Evolutionary conservation across 805 yeast species (phyloP), one percentile per base, ranked within the genome.

Genomic region (Candida hispaniensis): DNA sequence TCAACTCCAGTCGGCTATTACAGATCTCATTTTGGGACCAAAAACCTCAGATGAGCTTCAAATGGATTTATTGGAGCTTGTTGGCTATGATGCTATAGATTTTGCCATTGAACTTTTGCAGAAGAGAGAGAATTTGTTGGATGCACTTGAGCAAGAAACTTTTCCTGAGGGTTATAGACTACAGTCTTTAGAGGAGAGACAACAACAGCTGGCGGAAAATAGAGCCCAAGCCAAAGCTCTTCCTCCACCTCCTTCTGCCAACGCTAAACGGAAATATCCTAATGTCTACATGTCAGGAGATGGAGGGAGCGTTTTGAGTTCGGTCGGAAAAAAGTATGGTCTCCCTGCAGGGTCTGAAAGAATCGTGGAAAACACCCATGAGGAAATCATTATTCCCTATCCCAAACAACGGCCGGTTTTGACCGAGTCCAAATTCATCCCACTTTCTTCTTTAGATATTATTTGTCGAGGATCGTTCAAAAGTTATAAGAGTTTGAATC

Each of bases 71-170:
- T 73, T 82, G 41, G 95, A 85, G 52, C 63, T 81, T 6, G 54
- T 91, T 1, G 98, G 98, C 0, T 79, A 74, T 46, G 94, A 83
- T 15, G 79, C 82, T 50, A 67, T 91, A 42, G 95, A 83, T 36
- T 56, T 86, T 32, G 79, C 86, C 7, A 66, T 83, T 1, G 67
- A 64, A 27, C 56, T 83, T 8, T 53, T 82, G 4, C 67, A 67
- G 69, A 22, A 42, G 44, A 22, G 41, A 33, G 5, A 30, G 14
- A 20, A 36, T 46, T 18, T 40, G 19, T 24, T 36, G 18, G 18
- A 64, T 46, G 47, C 24, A 25, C 33, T 20, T 28, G 35, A 16
- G 9, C 46, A 44, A 22, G 7, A 12, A 23, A 20, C 26, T 4
- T 13, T 23, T 3, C 24, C 39, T 9, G 26, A 32, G 5, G 33